Percentiles rank a stretch among this genome's conserved stretches.
These are phyloP conservation scores for Penicillium parvum DNA, from an alignment of 495 filamentous ascomycete species.

Conservation along the genomic window DNA sequence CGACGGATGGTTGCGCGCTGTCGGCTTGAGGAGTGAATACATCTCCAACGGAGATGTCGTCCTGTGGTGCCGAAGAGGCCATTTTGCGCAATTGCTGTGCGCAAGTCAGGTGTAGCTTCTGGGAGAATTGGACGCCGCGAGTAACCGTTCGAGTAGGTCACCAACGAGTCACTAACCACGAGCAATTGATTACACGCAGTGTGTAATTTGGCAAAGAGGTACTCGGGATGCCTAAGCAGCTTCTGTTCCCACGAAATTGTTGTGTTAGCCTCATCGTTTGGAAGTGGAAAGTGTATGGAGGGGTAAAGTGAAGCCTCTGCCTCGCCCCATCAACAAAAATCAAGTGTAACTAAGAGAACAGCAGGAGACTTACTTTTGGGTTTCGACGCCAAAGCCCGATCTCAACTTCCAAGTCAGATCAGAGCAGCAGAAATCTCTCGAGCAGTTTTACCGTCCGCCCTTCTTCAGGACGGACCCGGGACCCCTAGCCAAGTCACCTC, in stretches of 20 bases:
- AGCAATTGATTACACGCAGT: conserved; percentile 21
- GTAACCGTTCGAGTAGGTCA: not conserved
- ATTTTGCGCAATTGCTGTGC: conserved; percentile 10
- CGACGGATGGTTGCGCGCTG: conserved; percentile 25
- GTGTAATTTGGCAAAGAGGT: conserved; percentile 16
- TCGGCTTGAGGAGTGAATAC: conserved; percentile 45
- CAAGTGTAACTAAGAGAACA: not conserved
- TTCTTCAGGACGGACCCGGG: conserved; percentile 54
- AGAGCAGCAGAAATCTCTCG: conserved; percentile 14
- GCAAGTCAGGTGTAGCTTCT: not conserved
- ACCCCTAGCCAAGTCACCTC: conserved; percentile 52
- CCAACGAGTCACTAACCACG: conserved; percentile 7
- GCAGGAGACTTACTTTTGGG: conserved; percentile 14
- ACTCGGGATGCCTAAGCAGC: conserved; percentile 16
- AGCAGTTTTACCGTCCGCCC: conserved; percentile 53
- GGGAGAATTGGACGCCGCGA: not conserved
- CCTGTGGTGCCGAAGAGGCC: conserved; percentile 22
- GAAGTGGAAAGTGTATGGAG: conserved; percentile 10
- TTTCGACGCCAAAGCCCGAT: conserved; percentile 7
- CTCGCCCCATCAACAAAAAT: conserved; percentile 17
- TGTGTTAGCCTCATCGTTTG: conserved; percentile 14
- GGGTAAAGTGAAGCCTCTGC: conserved; percentile 20
- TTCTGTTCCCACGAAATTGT: conserved; percentile 8
- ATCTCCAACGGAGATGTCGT: conserved; percentile 43
- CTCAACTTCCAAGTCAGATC: conserved; percentile 6